A percentile compares a stretch with the other conserved stretches of the same genome.
phyloP scores from a whole-genome alignment of 23 red algal genomes.

The Agarophyton chilense region DNA sequence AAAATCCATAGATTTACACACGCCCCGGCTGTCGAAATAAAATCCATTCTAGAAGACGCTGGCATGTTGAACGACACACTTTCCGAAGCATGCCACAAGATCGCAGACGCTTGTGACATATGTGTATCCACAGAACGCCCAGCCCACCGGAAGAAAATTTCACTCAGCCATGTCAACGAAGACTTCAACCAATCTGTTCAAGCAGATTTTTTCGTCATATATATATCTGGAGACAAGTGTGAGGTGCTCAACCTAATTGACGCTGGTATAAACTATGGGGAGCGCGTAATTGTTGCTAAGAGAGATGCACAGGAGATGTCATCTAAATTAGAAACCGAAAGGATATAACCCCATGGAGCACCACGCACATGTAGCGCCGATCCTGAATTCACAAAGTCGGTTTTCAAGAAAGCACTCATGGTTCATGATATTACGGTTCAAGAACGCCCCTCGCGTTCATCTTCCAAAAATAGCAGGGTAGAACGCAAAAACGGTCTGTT shows the following conservation, averaged over 20 bases:
- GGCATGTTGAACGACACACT: not conserved
- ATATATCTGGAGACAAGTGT: not conserved
- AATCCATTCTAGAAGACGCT: not conserved
- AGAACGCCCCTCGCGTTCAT: not conserved
- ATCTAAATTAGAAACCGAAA: not conserved
- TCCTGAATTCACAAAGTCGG: not conserved
- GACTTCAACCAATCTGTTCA: conserved; percentile 36
- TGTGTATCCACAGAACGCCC: not conserved
- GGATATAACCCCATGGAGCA: conserved; percentile 26
- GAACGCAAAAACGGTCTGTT: conserved; percentile 24
- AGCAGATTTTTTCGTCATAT: conserved; percentile 17
- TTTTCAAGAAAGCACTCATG: not conserved
- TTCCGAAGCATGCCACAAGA: not conserved
- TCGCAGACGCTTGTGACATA: conserved; percentile 5
- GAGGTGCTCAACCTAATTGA: not conserved
- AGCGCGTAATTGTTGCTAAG: conserved; percentile 3
- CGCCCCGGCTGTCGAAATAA: not conserved
- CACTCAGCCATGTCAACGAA: conserved; percentile 38
- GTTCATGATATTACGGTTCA: not conserved
- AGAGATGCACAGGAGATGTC: not conserved
- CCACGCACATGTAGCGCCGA: not conserved
- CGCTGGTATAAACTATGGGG: conserved; percentile 8
- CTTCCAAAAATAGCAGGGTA: conserved; percentile 14
- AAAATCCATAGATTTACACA: conserved; percentile 27
- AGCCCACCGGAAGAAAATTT: conserved; percentile 10